Evolutionary conservation across 106 monocot species (phyloP), one percentile per base, ranked within the genome.

Genomic region (Acorus calamus): DNA sequence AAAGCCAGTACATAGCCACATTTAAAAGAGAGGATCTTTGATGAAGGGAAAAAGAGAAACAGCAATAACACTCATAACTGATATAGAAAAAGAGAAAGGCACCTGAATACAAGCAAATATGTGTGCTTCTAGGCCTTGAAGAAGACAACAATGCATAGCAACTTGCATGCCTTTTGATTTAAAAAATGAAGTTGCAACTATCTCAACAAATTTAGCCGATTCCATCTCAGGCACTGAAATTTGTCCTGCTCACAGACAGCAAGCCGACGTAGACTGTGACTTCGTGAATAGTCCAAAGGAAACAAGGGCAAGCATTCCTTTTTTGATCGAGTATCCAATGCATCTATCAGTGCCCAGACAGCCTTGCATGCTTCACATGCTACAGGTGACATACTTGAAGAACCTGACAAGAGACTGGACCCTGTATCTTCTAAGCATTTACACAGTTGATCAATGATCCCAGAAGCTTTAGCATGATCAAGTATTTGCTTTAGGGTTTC

Each of bases 341-440:
- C 76, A 75, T 98, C 84, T 66, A 88, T 74, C 45, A 92, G 67
- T 68, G 77, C 80, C 98, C 98, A 98, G 11, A 88, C 77, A 45
- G 78, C 71, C 63, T 98, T 98, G 83, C 92, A 88, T 55, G 88
- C 76, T 82, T 98, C 98, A 79, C 98, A 98, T 57, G 88, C 92
- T 59, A 92, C 92, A 62, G 98, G 98, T 3, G 92, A 64, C 85
- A 86, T 83, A 76, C 79, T 85, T 67, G 78, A 70, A 58, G 92
- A 81, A 13, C 87, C 96, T 62, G 85, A 82, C 49, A 81, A 74
- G 41, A 85, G 70, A 64, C 74, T 77, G 46, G 85, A 83, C 5
- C 98, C 92, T 45, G 83, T 85, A 75, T 50, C 68, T 55, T 50
- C 61, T 72, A 98, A 76, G 57, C 85, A 86, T 4, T 85, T 60